Base-by-base conservation (phyloP, 495 filamentous ascomycete species). In the Hypoxylon intermedium region DNA sequence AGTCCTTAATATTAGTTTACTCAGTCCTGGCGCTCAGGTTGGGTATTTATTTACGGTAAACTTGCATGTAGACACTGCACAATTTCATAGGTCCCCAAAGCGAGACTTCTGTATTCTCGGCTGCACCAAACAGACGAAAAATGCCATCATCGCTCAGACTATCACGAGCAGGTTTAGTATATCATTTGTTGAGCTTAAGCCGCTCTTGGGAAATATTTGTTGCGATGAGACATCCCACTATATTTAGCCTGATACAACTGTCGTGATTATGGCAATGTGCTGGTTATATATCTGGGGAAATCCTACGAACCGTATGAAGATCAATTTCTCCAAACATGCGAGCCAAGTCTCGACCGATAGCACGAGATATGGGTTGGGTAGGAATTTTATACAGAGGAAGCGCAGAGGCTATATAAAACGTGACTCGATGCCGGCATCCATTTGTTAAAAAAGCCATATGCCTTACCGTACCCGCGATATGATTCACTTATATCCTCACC, bases 241-340 rank as follows among this genome's bases (percentile, higher is more conserved):
- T 40, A 58, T 64, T 64, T 64, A 64, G 60, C 43, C 60, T 64
- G 60, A 64, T 63, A 41, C 34, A 37, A 13, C n/a, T 18, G 34
- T 34, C 7, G 33, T 48, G 59, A 52, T 48, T 53, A 47, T 40
- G 7, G 36, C 30, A 55, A 55, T 50, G 54, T 54, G 50, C 46
- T 54, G 44, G 44, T 33, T 55, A 65, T 59, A 54, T 49, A 28
- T 26, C 19, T 40, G 21, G n/a, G 33, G 13, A 26, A 38, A 21
- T 36, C 58, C 26, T 34, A 24, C 13, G 36, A 50, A 28, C 31
- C 16, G 44, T 26, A 44, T 51, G 50, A 36, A 43, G 31, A 57
- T 57, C 56, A 56, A 56, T 60, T 46, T 31, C 56, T 45, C 2
- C 20, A 42, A 57, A 21, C 21, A 46, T 26, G 36, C 28, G 26